phyloP scores from a whole-genome alignment of 768 basidiomycete species.

The Mycena indigotica region DNA sequence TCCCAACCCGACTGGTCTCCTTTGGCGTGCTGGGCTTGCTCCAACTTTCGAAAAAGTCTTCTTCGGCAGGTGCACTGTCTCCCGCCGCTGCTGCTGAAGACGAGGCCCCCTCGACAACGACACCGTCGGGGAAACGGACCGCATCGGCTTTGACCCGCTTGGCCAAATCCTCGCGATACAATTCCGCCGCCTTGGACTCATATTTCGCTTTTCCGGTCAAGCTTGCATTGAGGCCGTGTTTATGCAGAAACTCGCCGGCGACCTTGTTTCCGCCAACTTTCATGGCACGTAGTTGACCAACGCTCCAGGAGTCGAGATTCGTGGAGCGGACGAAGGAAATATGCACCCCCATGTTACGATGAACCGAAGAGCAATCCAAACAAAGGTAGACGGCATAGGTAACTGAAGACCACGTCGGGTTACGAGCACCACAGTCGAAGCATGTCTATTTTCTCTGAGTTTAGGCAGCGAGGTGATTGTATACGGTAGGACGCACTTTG shows the following conservation, averaged over 20 bases:
- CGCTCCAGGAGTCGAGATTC: conserved; percentile 93
- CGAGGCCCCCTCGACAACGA: conserved; percentile 44
- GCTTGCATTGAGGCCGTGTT: conserved; percentile 70
- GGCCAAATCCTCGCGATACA: conserved; percentile 92
- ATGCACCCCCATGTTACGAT: conserved; percentile 97
- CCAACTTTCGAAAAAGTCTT: conserved; percentile 98
- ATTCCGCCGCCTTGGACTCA: conserved; percentile 74
- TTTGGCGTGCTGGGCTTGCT: conserved; percentile 77
- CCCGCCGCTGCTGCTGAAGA: too few relatives aligned
- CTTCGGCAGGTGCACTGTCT: conserved; percentile 52
- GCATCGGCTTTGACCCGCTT: conserved; percentile 78
- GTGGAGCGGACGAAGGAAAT: conserved; percentile 97
- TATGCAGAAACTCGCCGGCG: conserved; percentile 86
- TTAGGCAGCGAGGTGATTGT: neutral
- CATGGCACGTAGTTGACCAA: conserved; percentile 90
- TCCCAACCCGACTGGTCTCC: conserved; percentile 24
- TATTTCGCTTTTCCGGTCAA: conserved; percentile 87
- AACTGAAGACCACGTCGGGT: conserved; percentile 97
- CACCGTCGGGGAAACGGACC: conserved; percentile 63
- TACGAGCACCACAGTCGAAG: conserved; percentile 94
- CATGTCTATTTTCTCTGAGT: conserved; percentile 57
- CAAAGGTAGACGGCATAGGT: conserved; percentile 98
- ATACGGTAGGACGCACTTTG: neutral
- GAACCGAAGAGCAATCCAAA: conserved; percentile 92
- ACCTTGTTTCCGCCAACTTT: conserved; percentile 93